Percentiles rank a stretch among this genome's conserved stretches.
Evolutionary conservation across 371 early-diverging fungal species (phyloP).

Genomic region (Coemansia sp.): DNA sequence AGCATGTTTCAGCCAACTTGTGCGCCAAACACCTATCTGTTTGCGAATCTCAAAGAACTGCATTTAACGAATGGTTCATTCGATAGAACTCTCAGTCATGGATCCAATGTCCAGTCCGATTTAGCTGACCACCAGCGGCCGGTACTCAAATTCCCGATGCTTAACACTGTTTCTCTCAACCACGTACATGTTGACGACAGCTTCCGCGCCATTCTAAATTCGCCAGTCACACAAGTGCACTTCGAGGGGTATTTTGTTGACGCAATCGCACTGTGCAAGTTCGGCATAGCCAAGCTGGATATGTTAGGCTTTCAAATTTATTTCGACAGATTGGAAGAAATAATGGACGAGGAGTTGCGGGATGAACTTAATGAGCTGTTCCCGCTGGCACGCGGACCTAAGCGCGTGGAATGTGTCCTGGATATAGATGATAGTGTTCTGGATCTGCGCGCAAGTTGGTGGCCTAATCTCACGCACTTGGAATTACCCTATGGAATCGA

Average conservation of each 20-base stretch:
- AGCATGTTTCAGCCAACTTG: too few species aligned
- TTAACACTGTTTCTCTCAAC: background rate
- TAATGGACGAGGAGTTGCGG: background rate
- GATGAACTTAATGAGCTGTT: background rate
- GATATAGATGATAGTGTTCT: background rate
- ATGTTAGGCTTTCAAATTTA: background rate
- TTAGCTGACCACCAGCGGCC: background rate
- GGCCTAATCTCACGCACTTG: background rate
- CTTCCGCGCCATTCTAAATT: background rate
- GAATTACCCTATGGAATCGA: background rate
- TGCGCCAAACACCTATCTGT: background rate
- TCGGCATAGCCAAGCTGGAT: background rate
- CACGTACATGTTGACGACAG: background rate
- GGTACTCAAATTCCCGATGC: background rate
- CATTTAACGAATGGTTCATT: background rate
- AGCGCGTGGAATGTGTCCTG: background rate
- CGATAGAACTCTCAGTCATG: too few species aligned
- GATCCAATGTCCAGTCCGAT: too few species aligned
- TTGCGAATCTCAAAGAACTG: background rate
- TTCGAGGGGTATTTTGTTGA: background rate
- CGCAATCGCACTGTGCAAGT: background rate
- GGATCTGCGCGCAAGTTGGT: background rate
- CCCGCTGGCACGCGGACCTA: background rate
- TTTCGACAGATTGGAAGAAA: background rate
- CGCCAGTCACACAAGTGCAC: background rate